Evolutionary conservation across 345 rosid species (phyloP).

Genomic region (Raphanus raphanistrum): DNA sequence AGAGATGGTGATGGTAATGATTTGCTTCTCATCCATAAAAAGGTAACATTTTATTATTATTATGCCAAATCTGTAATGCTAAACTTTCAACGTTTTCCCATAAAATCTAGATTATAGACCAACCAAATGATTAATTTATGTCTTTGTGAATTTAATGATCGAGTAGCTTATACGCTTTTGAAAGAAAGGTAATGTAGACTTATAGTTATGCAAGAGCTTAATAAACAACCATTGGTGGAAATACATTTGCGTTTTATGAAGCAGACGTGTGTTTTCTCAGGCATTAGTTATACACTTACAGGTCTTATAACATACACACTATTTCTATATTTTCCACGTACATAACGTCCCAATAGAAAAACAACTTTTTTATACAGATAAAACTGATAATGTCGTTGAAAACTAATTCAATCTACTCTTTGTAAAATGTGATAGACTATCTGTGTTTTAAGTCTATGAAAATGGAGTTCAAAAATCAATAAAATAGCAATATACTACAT

Average conservation of each 20-base stretch:
- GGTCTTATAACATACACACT: neutral
- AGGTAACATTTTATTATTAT: slow-evolving; percentile 43
- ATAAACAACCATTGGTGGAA: neutral
- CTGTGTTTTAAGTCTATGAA: neutral
- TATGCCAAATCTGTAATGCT: neutral
- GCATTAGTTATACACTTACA: neutral
- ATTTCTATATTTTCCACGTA: neutral
- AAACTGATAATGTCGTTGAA: neutral
- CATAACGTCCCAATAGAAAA: neutral
- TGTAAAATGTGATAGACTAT: neutral
- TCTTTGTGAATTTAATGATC: neutral
- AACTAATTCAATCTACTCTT: neutral
- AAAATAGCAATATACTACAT: neutral
- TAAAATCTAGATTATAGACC: neutral
- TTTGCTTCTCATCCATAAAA: slow-evolving; percentile 69
- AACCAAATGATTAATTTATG: slow-evolving; percentile 9
- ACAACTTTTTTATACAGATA: too few relatives aligned
- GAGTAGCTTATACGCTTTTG: neutral
- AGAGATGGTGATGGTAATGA: slow-evolving; percentile 56
- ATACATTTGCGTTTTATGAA: slow-evolving; percentile 1
- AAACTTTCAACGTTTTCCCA: neutral
- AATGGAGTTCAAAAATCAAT: neutral
- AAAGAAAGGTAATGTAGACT: neutral
- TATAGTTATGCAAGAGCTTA: neutral
- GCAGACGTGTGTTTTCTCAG: neutral